A percentile compares a stretch with the other conserved stretches of the same genome.
These are phyloP conservation scores for Monilinia polystroma DNA, from an alignment of 2,329 filamentous ascomycete genomes.

Conservation along the genomic window DNA sequence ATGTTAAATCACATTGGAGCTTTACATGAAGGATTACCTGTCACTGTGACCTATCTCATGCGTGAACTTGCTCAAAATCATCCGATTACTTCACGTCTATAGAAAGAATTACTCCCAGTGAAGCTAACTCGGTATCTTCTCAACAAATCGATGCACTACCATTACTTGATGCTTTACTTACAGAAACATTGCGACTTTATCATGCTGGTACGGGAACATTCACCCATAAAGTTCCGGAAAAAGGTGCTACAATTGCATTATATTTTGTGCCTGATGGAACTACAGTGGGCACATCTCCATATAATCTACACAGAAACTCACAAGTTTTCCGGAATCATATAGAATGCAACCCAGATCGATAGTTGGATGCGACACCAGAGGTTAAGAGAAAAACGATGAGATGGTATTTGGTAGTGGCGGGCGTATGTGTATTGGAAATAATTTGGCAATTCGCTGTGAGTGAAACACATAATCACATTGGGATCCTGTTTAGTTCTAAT, in stretches of 20 bases:
- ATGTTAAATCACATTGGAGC: constrained; percentile 72
- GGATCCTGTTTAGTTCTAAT: background rate
- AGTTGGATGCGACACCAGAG: constrained; percentile 45
- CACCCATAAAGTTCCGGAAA: constrained; percentile 42
- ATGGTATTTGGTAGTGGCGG: constrained; percentile 64
- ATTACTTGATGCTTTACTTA: constrained; percentile 53
- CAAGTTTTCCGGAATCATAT: constrained; percentile 49
- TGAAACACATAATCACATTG: background rate
- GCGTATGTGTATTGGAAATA: constrained; percentile 64
- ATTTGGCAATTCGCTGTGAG: constrained; percentile 58
- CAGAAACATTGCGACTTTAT: constrained; percentile 56
- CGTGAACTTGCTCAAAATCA: constrained; percentile 53
- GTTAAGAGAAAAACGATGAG: constrained; percentile 46
- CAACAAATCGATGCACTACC: constrained; percentile 49
- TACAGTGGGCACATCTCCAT: constrained; percentile 26
- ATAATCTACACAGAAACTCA: background rate
- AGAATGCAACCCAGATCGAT: constrained; percentile 46
- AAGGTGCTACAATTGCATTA: constrained; percentile 4
- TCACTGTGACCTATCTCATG: constrained; percentile 61
- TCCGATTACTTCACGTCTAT: constrained; percentile 28
- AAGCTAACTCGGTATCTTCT: background rate
- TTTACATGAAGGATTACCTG: constrained; percentile 72
- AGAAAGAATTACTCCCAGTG: background rate
- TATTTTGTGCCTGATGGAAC: background rate
- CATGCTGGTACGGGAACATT: constrained; percentile 53